phyloP scores from a whole-genome alignment of 331 rosid species.

The Stylosanthes scabra region DNA sequence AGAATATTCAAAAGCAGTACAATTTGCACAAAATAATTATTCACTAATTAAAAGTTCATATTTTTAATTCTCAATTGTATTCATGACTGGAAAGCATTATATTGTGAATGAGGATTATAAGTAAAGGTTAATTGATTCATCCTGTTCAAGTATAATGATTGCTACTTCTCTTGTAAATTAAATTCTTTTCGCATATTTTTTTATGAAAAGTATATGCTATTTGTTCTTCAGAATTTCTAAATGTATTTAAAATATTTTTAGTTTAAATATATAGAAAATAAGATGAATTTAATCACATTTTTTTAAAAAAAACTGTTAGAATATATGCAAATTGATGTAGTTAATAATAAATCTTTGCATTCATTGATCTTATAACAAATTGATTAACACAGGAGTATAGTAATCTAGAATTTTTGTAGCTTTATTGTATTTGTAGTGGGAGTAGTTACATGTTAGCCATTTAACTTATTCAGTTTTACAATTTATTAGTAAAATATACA shows the following conservation, averaged over 20 bases:
- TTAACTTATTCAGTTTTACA: neutral
- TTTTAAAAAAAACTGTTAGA: neutral
- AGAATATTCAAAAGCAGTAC: constrained; percentile 17
- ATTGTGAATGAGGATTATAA: neutral
- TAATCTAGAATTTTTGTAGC: neutral
- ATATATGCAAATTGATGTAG: neutral
- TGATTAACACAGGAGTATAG: neutral
- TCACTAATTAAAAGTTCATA: neutral
- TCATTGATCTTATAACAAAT: neutral
- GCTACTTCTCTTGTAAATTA: neutral
- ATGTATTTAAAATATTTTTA: too few species aligned
- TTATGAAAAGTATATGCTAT: neutral
- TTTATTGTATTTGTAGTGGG: neutral
- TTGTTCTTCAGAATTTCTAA: neutral
- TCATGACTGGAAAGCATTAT: neutral
- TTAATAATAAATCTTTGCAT: neutral
- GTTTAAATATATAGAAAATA: too few species aligned
- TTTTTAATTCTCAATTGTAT: constrained; percentile 11
- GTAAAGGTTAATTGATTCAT: neutral
- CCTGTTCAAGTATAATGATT: constrained; percentile 11
- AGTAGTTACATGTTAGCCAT: neutral
- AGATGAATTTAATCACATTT: too few species aligned
- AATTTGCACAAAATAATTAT: neutral
- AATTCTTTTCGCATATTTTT: neutral
- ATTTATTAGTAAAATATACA: too few species aligned